phyloP scores from a whole-genome alignment of 2,329 filamentous ascomycete genomes.

The Periconia macrospinosa region DNA sequence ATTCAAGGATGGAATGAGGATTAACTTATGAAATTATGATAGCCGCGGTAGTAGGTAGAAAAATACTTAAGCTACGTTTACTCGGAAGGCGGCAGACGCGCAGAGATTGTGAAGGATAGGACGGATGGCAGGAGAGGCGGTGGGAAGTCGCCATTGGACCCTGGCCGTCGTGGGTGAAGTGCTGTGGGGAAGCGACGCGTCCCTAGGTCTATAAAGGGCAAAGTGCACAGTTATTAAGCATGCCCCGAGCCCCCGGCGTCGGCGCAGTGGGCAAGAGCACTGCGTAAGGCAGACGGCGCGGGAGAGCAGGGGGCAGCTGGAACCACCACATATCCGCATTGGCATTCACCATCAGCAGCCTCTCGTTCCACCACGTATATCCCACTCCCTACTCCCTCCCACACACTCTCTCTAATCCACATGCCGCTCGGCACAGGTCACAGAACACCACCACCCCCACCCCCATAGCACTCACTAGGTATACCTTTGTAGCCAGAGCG shows the following conservation, averaged over 20 bases:
- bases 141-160: neutral
- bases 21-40: neutral
- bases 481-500: conserved; percentile 14
- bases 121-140: neutral
- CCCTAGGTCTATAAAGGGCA: neutral
- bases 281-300: too few relatives aligned
- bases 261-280: too few relatives aligned
- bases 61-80: neutral
- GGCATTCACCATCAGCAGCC: conserved; percentile 14
- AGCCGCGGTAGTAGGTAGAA: neutral
- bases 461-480: too few relatives aligned
- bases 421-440: conserved; percentile 2
- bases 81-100: neutral
- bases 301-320: neutral
- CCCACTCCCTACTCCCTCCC: neutral
- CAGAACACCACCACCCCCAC: conserved; percentile 6
- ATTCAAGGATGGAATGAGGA: neutral
- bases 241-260: conserved; percentile 3
- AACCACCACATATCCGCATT: neutral
- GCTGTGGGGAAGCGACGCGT: neutral
- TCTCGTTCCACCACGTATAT: neutral
- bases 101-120: neutral
- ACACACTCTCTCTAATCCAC: conserved; percentile 1
- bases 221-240: neutral
- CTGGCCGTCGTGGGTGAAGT: neutral